Base-by-base conservation (phyloP, 768 basidiomycete species). In the Termitomyces heimii region DNA sequence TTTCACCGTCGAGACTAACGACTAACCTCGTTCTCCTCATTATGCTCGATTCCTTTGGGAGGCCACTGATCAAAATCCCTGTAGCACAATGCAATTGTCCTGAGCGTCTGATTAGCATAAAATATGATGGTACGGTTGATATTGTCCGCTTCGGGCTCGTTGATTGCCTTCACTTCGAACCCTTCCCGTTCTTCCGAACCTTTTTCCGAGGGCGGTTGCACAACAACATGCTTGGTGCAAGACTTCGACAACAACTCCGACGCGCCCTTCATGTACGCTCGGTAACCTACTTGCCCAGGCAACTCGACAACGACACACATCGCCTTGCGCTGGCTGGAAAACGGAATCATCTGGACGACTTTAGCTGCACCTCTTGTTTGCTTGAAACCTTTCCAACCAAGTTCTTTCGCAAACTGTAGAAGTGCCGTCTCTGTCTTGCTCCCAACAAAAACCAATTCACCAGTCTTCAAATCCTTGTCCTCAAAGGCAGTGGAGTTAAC, bases 401-500 rank as follows among this genome's bases (percentile, higher is more conserved):
- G 82, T 32, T 89, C 85, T 74, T 89, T 85, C 13, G 89, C 90
- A 60, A 98, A 92, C 63, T 83, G 80, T 16, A 98, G 77, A 18
- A 98, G 78, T 1, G 95, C 37, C 1, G 89, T 92, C 75, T 98
- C 96, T 1, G 96, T 98, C 80, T 98, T 98, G 75, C 83, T 90
- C 12, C 96, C 96, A 48, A 97, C 78, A 67, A 98, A 94, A 24
- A 81, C 70, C 20, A 66, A 56, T 61, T 83, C 73, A 29, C 81
- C 84, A 1, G 80, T 82, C 51, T 83, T 84, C 12, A 81, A 73
- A 63, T 90, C 81, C 31, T 64, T 68, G 64, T 94, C 92, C 73
- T 96, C 89, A 70, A 98, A 98, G 12, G 96, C 96, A 7, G 95
- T 97, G 2, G 93, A 94, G 72, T 98, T 98, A 70, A 95, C 74